Evolutionary conservation across 805 yeast species (phyloP).

Genomic region (Yueomyces sinensis): DNA sequence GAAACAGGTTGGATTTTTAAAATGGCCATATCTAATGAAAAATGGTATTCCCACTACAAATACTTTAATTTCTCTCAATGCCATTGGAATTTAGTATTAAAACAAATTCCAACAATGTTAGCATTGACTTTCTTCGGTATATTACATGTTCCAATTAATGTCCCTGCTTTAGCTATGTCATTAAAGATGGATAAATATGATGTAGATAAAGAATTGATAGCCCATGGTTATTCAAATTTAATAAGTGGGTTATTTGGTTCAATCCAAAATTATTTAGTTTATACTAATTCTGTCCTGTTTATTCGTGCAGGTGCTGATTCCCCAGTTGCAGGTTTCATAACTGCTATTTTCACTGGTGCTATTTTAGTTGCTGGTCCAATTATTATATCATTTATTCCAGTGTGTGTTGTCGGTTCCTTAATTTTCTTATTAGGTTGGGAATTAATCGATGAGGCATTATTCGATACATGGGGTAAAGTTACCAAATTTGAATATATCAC

Average conservation of each 20-base stretch:
- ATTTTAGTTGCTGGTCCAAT: slow-evolving; percentile 85
- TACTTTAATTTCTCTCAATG: slow-evolving; percentile 57
- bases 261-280: slow-evolving; percentile 88
- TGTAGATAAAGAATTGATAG: slow-evolving; percentile 85
- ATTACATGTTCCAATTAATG: slow-evolving; percentile 92
- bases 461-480: slow-evolving; percentile 72
- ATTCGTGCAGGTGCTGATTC: slow-evolving; percentile 92
- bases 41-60: slow-evolving; percentile 84
- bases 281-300: slow-evolving; percentile 84
- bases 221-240: slow-evolving; percentile 87
- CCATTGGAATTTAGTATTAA: slow-evolving; percentile 57
- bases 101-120: slow-evolving; percentile 81
- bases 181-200: slow-evolving; percentile 71
- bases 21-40: slow-evolving; percentile 38
- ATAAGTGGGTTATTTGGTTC: slow-evolving; percentile 76
- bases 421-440: slow-evolving; percentile 89
- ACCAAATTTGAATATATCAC: slow-evolving; percentile 72
- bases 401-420: slow-evolving; percentile 89
- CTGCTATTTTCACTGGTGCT: slow-evolving; percentile 67
- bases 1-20: slow-evolving; percentile 76
- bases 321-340: slow-evolving; percentile 75
- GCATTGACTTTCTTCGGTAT: slow-evolving; percentile 95
- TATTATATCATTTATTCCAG: slow-evolving; percentile 88
- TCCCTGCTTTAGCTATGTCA: slow-evolving; percentile 91
- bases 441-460: slow-evolving; percentile 69